Evolutionary conservation across 495 filamentous ascomycete genomes (phyloP).

Genomic region (Viridothelium virens): DNA sequence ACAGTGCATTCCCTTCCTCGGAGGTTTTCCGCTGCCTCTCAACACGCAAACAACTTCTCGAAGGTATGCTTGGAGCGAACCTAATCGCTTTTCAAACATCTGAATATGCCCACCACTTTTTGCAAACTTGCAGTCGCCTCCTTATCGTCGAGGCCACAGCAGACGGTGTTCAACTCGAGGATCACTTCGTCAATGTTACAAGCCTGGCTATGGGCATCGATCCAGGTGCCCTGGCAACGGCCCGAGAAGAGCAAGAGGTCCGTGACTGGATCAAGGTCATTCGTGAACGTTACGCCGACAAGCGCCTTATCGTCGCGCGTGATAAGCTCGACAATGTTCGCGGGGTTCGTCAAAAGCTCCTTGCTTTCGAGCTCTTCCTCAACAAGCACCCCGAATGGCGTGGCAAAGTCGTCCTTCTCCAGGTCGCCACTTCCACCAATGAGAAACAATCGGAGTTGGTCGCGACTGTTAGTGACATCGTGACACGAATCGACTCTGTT

Average conservation of each 20-base stretch:
- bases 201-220: conserved; percentile 76
- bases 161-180: conserved; percentile 82
- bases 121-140: conserved; percentile 86
- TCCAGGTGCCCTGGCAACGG: conserved; percentile 61
- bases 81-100: conserved; percentile 84
- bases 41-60: conserved; percentile 71
- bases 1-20: conserved; percentile 90
- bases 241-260: conserved; percentile 66
- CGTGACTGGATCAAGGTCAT: conserved; percentile 70
- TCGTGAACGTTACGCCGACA: conserved; percentile 68
- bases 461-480: conserved; percentile 81
- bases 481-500: conserved; percentile 80
- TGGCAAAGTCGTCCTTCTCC: conserved; percentile 78
- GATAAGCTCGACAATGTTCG: conserved; percentile 90
- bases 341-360: conserved; percentile 82
- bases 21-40: conserved; percentile 89
- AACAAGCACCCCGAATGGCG: conserved; percentile 86
- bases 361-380: conserved; percentile 88
- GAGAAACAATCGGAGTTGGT: conserved; percentile 73
- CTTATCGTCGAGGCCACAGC: conserved; percentile 78
- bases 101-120: conserved; percentile 87
- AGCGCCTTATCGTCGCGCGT: conserved; percentile 80
- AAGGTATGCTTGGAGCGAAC: conserved; percentile 86
- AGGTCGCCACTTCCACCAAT: conserved; percentile 82
- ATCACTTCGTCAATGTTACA: conserved; percentile 80